Base-by-base conservation (phyloP, 2,329 filamentous ascomycete species). In the Pseudopithomyces chartarum region DNA sequence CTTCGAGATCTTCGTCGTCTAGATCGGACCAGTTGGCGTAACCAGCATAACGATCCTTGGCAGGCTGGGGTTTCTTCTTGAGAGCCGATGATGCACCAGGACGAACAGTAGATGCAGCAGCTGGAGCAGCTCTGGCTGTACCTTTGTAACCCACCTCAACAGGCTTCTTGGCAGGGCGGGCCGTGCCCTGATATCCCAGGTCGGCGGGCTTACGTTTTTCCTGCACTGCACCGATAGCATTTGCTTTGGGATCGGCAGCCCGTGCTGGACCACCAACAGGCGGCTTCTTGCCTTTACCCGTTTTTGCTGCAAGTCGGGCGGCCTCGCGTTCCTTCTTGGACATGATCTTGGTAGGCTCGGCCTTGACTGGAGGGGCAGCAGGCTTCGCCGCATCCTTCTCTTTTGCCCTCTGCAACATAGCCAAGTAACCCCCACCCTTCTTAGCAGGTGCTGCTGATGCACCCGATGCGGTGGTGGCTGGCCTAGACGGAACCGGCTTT, bases 371-470 rank as follows among this genome's bases (percentile, higher is more conserved):
- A 54, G 88, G 89, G 22, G 89, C 81, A 53, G 85, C 56, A 38
- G 70, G 67, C 54, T 75, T 75, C 4, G 68, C 66, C 15, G 75
- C 65, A 78, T 79, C 80, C 54, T 80, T 87, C 58, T 85, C 85
- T 67, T 90, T 87, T 32, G 86, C 90, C 63, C 88, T 84, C 54
- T 88, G 88, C 76, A 93, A 82, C 57, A 92, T 89, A 67, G 92
- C 89, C 36, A 87, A 85, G 71, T 87, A 93, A 0, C 88, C 90
- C 1, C 89, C 87, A 7, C 22, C n/a, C 68, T 89, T 90, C 74
- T 91, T 91, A 1, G 86, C 87, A 1, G 83, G 76, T 2, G 78
- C 73, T 7, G 66, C 43, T 8, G 63, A 52, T 38, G 73, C 54
- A 13, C 70, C 52, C 15, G 70, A 45, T 3, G 68, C 40, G n/a